phyloP scores from a whole-genome alignment of 208 protist species.

The Angomonas desouzai region DNA sequence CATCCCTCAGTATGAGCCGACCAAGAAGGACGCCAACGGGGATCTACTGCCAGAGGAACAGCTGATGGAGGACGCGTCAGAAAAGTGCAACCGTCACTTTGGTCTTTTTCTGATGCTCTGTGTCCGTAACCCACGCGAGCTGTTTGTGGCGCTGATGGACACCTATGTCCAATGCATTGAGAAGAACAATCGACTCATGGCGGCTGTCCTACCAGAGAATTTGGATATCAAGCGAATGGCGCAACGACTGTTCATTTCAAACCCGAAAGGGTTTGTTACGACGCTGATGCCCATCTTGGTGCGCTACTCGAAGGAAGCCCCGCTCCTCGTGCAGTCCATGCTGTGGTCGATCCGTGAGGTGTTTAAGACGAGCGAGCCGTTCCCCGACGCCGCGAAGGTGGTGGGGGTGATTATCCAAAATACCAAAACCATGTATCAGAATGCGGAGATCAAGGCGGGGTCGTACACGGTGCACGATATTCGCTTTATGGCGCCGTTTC shows the following conservation, averaged over 20 bases:
- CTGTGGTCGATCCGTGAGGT: conserved; percentile 41
- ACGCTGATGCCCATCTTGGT: conserved; percentile 59
- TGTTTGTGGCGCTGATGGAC: conserved; percentile 61
- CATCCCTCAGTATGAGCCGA: conserved; percentile 36
- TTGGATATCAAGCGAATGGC: conserved; percentile 55
- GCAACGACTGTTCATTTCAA: conserved; percentile 45
- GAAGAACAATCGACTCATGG: conserved; percentile 44
- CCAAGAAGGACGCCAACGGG: conserved; percentile 7
- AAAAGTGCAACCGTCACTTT: conserved; percentile 47
- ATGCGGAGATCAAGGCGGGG: conserved; percentile 32
- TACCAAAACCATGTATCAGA: conserved; percentile 60
- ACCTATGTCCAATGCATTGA: conserved; percentile 65
- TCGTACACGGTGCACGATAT: conserved; percentile 37
- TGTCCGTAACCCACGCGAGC: conserved; percentile 52
- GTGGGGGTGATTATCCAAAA: conserved; percentile 37
- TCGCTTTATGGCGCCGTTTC: conserved; percentile 68
- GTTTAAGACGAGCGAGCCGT: conserved; percentile 22
- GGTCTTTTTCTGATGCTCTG: conserved; percentile 79
- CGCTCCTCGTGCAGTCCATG: conserved; percentile 65
- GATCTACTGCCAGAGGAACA: conserved; percentile 15
- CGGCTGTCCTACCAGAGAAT: conserved; percentile 45
- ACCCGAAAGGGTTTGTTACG: conserved; percentile 41
- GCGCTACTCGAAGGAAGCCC: conserved; percentile 43
- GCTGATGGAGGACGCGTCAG: conserved; percentile 5
- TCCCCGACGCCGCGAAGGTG: conserved; percentile 15